Percentiles rank a stretch among this genome's conserved stretches.
Evolutionary conservation across 345 rosid genomes (phyloP).

Genomic region (Eucalyptus erythrocorys): DNA sequence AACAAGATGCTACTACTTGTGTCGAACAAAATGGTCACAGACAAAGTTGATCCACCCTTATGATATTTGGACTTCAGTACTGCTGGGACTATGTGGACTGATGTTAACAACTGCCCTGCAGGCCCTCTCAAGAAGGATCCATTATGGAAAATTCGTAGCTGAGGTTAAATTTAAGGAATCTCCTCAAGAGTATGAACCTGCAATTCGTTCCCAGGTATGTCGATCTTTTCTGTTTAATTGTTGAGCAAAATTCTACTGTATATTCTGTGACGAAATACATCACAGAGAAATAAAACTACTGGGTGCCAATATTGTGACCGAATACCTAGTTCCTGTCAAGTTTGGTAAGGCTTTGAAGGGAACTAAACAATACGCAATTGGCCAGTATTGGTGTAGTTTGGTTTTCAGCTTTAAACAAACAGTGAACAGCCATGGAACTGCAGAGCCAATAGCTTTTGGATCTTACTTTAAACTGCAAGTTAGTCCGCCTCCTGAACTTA

Average conservation of each 20-base stretch:
- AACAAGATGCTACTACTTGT: neutral
- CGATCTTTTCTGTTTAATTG: too few relatives aligned
- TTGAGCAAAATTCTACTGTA: neutral
- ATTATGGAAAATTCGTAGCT: conserved; percentile 81
- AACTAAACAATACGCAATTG: neutral
- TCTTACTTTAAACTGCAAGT: neutral
- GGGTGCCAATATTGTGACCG: neutral
- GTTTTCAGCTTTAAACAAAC: neutral
- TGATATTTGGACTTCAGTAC: neutral
- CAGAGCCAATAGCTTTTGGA: neutral
- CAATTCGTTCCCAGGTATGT: conserved; percentile 60
- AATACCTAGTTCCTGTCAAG: neutral
- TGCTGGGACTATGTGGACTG: neutral
- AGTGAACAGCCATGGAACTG: neutral
- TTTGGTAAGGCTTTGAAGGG: neutral
- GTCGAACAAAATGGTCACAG: neutral
- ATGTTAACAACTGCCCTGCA: conserved; percentile 1
- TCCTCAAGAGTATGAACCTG: conserved; percentile 56
- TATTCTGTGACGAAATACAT: neutral
- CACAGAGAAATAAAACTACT: neutral
- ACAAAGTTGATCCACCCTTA: neutral
- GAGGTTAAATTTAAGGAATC: conserved; percentile 74
- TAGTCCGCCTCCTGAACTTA: neutral
- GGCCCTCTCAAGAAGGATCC: conserved; percentile 87
- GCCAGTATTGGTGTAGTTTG: neutral